phyloP scores from a whole-genome alignment of 2,329 filamentous ascomycete species.

The Diaporthe humulicola region DNA sequence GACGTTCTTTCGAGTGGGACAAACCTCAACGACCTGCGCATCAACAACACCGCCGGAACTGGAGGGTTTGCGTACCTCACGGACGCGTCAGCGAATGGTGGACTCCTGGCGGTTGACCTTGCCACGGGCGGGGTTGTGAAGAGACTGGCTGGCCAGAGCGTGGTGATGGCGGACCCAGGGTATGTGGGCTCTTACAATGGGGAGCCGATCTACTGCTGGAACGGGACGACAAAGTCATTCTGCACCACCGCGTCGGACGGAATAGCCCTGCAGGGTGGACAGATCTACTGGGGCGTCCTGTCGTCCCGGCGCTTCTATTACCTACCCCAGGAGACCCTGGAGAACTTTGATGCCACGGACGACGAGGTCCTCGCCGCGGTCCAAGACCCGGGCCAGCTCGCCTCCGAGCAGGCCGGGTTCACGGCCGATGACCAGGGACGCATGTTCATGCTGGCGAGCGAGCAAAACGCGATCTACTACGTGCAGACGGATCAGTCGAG shows the following conservation, averaged over 20 bases:
- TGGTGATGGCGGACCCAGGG: conserved; percentile 52
- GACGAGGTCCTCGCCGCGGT: conserved; percentile 52
- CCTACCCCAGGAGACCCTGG: conserved; percentile 50
- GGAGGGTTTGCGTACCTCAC: conserved; percentile 57
- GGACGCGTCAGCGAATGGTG: conserved; percentile 53
- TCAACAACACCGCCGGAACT: conserved; percentile 57
- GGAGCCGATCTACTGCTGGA: conserved; percentile 51
- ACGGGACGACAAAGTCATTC: conserved; percentile 49
- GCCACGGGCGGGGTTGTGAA: conserved; percentile 50
- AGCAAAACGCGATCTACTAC: conserved; percentile 60
- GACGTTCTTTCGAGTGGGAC: conserved; percentile 49
- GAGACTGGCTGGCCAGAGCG: conserved; percentile 53
- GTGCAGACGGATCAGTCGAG: conserved; percentile 53
- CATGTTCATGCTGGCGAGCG: conserved; percentile 55
- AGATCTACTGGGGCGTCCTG: conserved; percentile 58
- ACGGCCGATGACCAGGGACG: conserved; percentile 56
- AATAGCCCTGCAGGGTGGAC: conserved; percentile 55
- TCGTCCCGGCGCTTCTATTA: conserved; percentile 57
- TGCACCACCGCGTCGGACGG: conserved; percentile 51
- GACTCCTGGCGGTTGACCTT: conserved; percentile 54
- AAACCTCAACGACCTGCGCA: conserved; percentile 57
- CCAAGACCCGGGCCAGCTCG: conserved; percentile 54
- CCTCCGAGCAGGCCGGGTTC: conserved; percentile 56
- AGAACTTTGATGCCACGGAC: conserved; percentile 50
- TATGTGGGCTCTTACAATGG: conserved; percentile 55